These are phyloP conservation scores for Phytophthora fragariaefolia DNA, from an alignment of 352 stramenopile genomes.

Conservation along the genomic window DNA sequence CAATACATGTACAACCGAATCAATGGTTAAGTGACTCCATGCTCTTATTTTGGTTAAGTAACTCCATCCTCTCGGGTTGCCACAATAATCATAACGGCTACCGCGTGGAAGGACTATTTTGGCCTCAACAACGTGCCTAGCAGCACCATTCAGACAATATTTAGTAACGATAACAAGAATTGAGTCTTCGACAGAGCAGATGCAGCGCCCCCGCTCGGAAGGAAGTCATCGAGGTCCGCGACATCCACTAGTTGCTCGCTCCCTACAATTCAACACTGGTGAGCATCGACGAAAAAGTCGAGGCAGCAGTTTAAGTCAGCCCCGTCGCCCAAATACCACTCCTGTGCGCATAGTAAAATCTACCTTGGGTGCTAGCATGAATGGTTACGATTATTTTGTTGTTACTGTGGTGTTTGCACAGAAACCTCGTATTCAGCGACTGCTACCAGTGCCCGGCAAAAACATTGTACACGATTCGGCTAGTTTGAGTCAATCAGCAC, in stretches of 20 bases:
- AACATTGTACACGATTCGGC: constrained; percentile 15
- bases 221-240: neutral
- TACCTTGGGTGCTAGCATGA: no score
- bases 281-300: constrained; percentile 2
- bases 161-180: no score
- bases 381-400: neutral
- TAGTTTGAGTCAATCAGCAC: constrained; percentile 1
- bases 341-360: constrained; percentile 28
- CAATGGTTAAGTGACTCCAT: no score
- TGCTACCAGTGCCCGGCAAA: constrained; percentile 41
- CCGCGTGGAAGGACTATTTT: no score
- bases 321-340: constrained; percentile 46
- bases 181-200: no score
- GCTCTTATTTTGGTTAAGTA: no score
- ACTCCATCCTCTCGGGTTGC: no score
- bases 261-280: constrained; percentile 22
- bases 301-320: constrained; percentile 6
- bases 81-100: no score
- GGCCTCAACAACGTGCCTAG: no score
- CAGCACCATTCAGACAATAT: neutral
- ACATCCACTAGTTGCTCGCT: constrained; percentile 21
- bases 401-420: constrained; percentile 18
- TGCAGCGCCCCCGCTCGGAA: constrained; percentile 31
- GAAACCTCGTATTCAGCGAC: constrained; percentile 53
- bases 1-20: no score